Evolutionary conservation across 2,329 filamentous ascomycete genomes (phyloP).

Genomic region (Teratosphaeria nubilosa): DNA sequence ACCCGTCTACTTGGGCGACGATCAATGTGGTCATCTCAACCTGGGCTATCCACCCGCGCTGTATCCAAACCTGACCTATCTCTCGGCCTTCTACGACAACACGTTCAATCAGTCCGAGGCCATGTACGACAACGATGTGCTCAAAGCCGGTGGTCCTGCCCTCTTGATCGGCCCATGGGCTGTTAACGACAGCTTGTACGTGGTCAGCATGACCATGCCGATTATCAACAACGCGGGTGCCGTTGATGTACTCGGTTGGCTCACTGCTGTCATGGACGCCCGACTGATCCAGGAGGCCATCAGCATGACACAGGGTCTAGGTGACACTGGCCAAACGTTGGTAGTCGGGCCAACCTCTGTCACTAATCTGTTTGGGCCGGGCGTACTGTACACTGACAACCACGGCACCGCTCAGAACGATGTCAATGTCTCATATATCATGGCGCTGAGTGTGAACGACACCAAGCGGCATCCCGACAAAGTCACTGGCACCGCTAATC

Average conservation of each 20-base stretch:
- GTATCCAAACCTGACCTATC: slow-evolving; percentile 70
- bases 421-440: slow-evolving; percentile 20
- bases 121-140: slow-evolving; percentile 30
- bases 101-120: slow-evolving; percentile 29
- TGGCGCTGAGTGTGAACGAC: slow-evolving; percentile 18
- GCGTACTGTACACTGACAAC: slow-evolving; percentile 24
- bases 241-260: slow-evolving; percentile 64
- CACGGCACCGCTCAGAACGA: slow-evolving; percentile 8
- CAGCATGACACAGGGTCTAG: slow-evolving; percentile 58
- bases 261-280: slow-evolving; percentile 69
- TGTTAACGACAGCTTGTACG: slow-evolving; percentile 61
- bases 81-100: slow-evolving; percentile 23
- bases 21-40: slow-evolving; percentile 28
- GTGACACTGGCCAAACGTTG: slow-evolving; percentile 57
- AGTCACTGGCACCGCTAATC: slow-evolving; percentile 30
- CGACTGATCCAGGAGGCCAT: slow-evolving; percentile 53
- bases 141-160: slow-evolving; percentile 37
- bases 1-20: slow-evolving; percentile 51
- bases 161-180: slow-evolving; percentile 68
- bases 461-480: slow-evolving; percentile 18
- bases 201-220: slow-evolving; percentile 73
- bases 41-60: slow-evolving; percentile 62
- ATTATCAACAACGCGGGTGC: slow-evolving; percentile 57
- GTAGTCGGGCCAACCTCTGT: slow-evolving; percentile 56
- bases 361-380: slow-evolving; percentile 46